These are phyloP conservation scores for Lipomyces starkeyi DNA, from an alignment of 805 yeast genomes.

Conservation along the genomic window DNA sequence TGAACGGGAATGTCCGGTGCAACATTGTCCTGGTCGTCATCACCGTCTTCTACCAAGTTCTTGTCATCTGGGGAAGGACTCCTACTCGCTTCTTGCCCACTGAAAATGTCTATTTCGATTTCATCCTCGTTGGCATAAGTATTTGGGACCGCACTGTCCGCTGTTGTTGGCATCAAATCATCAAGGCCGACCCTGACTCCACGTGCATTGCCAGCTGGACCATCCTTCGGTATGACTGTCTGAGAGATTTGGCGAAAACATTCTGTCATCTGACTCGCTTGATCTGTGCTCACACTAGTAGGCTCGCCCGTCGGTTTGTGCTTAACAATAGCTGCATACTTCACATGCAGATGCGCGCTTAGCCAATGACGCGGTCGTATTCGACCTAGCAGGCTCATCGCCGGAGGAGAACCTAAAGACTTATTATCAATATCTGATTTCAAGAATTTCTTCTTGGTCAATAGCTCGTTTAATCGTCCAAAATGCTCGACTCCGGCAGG, in stretches of 20 bases:
- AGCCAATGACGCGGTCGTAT: slow-evolving; percentile 79
- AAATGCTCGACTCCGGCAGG: slow-evolving; percentile 74
- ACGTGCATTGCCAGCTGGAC: not conserved
- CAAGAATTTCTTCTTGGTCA: slow-evolving; percentile 71
- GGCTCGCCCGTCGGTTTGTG: slow-evolving; percentile 43
- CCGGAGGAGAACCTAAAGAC: slow-evolving; percentile 74
- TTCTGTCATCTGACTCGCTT: not conserved
- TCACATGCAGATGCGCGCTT: slow-evolving; percentile 86
- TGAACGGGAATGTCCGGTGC: not conserved
- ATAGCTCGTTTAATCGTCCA: slow-evolving; percentile 62
- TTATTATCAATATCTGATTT: slow-evolving; percentile 63
- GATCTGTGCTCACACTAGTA: not conserved
- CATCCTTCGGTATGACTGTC: not conserved
- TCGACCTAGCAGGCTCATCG: slow-evolving; percentile 57
- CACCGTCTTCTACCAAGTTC: not conserved
- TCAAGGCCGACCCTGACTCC: slow-evolving; percentile 9
- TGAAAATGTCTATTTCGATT: not conserved
- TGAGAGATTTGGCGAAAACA: not conserved
- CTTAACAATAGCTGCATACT: slow-evolving; percentile 62
- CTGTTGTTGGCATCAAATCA: slow-evolving; percentile 1
- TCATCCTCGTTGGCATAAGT: slow-evolving; percentile 2
- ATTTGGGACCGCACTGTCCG: not conserved
- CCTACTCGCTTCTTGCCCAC: not conserved
- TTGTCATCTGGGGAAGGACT: not conserved
- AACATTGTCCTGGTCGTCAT: not conserved